Base-by-base conservation (phyloP, 371 early-diverging fungal species). In the Syncephalastrum contaminatum region DNA sequence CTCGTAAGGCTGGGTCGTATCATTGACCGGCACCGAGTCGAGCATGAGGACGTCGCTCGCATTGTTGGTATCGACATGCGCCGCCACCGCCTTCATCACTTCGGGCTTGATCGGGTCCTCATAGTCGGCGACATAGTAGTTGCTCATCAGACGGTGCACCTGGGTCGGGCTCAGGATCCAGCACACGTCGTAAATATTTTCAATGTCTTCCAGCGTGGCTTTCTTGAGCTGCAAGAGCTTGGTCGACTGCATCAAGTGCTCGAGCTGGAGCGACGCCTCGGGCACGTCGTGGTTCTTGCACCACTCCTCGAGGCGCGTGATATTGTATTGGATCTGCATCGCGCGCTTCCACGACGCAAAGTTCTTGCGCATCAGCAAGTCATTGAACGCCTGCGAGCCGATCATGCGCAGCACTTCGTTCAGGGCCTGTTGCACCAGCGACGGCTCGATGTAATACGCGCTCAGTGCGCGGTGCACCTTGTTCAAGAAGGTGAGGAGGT, bases 291-390 rank as follows among this genome's bases (percentile, higher is more conserved):
- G 91, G 44, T 84, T 66, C 79, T 89, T 90, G 82, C 93, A 94
- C 97, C 97, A 97, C 67, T 97, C 97, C 63, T 94, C 93, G 50
- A 97, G 75, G 8, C 95, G 85, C 4, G 92, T 89, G 41, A 96
- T 84, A 62, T 97, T 97, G 79, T 94, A 95, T 70, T 95, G 96
- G 66, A 97, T 93, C 80, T 97, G 96, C 87, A 95, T 94, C 8
- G 64, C 69, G 61, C 93, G 84, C 64, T 91, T 91, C 92, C 93
- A 91, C 19, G 91, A 89, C 68, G 88, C 88, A 62, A 90, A 91
- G 80, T 92, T 91, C 60, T 88, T 84, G 49, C 89, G 80, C 93
- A 95, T 94, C 51, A 99, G 76, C 53, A 99, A 60, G 69, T 96
- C 91, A 76, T 99, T 99, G 72, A 98, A 98, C 0, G 93, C 89